phyloP scores from a whole-genome alignment of 768 basidiomycete species.

The Boletus patriciae region DNA sequence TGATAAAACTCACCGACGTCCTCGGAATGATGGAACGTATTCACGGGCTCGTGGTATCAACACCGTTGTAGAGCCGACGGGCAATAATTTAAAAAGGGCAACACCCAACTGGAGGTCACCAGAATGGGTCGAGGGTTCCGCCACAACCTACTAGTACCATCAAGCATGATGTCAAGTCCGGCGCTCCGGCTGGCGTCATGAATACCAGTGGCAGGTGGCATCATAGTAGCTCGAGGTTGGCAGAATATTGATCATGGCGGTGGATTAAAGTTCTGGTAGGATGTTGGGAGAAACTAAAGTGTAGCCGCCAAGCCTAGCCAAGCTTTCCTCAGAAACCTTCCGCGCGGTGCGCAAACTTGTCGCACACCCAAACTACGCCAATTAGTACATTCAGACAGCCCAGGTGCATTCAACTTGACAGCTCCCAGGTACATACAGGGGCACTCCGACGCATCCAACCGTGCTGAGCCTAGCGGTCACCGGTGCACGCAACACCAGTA shows the following conservation, averaged over 20 bases:
- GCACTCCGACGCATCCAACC: too few relatives aligned
- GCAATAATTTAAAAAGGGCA: background rate
- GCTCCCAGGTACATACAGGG: too few relatives aligned
- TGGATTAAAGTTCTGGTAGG: background rate
- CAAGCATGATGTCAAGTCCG: background rate
- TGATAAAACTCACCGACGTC: constrained; percentile 3
- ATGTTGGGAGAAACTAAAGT: background rate
- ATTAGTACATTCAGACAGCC: too few relatives aligned
- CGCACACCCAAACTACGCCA: too few relatives aligned
- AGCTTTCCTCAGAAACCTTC: too few relatives aligned
- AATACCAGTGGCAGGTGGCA: constrained; percentile 1
- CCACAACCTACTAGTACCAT: background rate
- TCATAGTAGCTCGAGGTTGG: background rate
- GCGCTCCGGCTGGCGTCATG: background rate
- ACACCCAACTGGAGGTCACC: background rate
- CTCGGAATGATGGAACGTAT: background rate
- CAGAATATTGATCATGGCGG: background rate
- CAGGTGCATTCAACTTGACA: too few relatives aligned
- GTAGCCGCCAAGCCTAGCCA: too few relatives aligned
- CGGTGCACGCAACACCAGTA: too few relatives aligned
- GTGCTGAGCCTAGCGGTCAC: too few relatives aligned
- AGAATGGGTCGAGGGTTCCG: constrained; percentile 7
- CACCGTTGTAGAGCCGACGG: background rate
- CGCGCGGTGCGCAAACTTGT: too few relatives aligned
- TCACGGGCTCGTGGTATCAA: background rate